These are phyloP conservation scores for Lyophyllum atratum DNA, from an alignment of 768 basidiomycete species.

Conservation along the genomic window DNA sequence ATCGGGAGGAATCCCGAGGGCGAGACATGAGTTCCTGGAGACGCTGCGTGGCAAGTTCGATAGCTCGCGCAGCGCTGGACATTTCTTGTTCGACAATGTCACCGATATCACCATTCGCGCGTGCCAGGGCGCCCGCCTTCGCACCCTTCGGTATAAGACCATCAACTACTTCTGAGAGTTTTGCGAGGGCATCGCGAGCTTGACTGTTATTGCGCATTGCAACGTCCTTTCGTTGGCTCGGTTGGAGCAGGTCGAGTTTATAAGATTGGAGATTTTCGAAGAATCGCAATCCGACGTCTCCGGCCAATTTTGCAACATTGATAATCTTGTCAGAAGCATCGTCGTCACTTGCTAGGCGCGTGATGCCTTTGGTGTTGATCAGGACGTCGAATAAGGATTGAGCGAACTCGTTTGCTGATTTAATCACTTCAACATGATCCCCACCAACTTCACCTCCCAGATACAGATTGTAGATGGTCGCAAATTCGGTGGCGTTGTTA, in stretches of 20 bases:
- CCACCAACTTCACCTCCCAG: constrained; percentile 86
- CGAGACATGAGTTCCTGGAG: constrained; percentile 90
- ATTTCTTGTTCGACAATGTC: constrained; percentile 97
- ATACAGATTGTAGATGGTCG: constrained; percentile 90
- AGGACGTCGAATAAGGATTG: constrained; percentile 92
- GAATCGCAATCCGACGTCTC: constrained; percentile 87
- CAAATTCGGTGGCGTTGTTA: constrained; percentile 95
- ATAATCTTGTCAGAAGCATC: constrained; percentile 92
- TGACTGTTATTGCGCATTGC: constrained; percentile 90
- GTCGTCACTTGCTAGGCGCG: constrained; percentile 87
- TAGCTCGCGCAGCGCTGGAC: constrained; percentile 88
- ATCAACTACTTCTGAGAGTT: constrained; percentile 88
- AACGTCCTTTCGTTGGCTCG: constrained; percentile 77
- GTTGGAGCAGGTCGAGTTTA: constrained; percentile 81
- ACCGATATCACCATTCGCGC: constrained; percentile 90
- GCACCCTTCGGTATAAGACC: constrained; percentile 81
- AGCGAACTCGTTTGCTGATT: constrained; percentile 94
- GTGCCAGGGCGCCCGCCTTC: constrained; percentile 66
- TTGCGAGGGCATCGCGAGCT: constrained; percentile 76
- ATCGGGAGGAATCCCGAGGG: constrained; percentile 84
- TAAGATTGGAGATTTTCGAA: constrained; percentile 97
- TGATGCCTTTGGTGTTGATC: constrained; percentile 93
- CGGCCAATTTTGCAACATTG: constrained; percentile 78
- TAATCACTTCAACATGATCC: constrained; percentile 97
- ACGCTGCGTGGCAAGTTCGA: constrained; percentile 89